Evolutionary conservation across 805 yeast species (phyloP).

Genomic region (Diddensiella caesifluorescens): DNA sequence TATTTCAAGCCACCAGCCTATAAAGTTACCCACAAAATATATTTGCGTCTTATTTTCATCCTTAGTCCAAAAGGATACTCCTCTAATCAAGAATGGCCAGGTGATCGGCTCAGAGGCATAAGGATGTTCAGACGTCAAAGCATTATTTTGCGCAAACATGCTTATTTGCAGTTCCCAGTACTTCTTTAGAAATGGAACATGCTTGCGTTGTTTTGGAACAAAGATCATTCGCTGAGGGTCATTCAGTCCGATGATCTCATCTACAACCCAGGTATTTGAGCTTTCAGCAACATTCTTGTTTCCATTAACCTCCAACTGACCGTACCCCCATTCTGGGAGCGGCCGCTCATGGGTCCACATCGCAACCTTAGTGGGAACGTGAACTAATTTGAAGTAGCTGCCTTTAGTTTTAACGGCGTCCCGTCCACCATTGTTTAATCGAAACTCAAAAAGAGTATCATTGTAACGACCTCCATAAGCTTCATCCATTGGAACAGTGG

Average conservation of each 20-base stretch:
- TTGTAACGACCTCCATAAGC: slow-evolving; percentile 53
- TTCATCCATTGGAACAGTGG: slow-evolving; percentile 59
- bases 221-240: slow-evolving; percentile 57
- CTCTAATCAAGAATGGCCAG: slow-evolving; percentile 87
- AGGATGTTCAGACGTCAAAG: slow-evolving; percentile 83
- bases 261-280: slow-evolving; percentile 72
- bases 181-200: slow-evolving; percentile 70
- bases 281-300: slow-evolving; percentile 70
- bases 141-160: slow-evolving; percentile 92
- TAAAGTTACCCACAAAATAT: slow-evolving; percentile 81
- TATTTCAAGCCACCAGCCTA: slow-evolving; percentile 87
- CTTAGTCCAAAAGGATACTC: slow-evolving; percentile 96
- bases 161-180: slow-evolving; percentile 83
- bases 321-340: slow-evolving; percentile 93
- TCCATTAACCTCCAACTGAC: slow-evolving; percentile 92
- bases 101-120: slow-evolving; percentile 86
- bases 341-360: slow-evolving; percentile 83
- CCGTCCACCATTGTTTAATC: slow-evolving; percentile 50
- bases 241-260: slow-evolving; percentile 56
- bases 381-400: slow-evolving; percentile 64
- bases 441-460: slow-evolving; percentile 74
- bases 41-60: slow-evolving; percentile 57
- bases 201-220: slow-evolving; percentile 57
- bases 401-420: slow-evolving; percentile 63
- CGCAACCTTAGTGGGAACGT: slow-evolving; percentile 83